A percentile compares a stretch with the other conserved stretches of the same genome.
Conservation (phyloP, 257 asterid species). For the Solanum chilense region DNA sequence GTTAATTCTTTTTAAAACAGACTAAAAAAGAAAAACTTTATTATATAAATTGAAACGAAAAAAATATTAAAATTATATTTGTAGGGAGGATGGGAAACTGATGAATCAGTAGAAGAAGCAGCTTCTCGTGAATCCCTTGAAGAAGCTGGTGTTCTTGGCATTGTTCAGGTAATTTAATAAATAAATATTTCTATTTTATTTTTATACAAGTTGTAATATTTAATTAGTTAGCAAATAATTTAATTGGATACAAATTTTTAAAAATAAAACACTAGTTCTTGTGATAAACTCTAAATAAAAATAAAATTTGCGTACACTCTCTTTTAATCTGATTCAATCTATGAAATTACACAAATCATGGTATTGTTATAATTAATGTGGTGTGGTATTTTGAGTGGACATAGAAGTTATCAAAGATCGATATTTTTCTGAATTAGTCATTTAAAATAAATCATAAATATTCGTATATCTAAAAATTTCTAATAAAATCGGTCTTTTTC, state of each 20-base stretch:
- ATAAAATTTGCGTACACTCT: too few species aligned
- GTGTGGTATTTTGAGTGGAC: too few species aligned
- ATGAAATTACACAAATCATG: too few species aligned
- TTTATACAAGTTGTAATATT: neutral
- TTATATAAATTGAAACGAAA: neutral
- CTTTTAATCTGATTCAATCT: too few species aligned
- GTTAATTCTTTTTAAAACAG: neutral
- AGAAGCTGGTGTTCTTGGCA: constrained; percentile 82
- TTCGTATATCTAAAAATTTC: too few species aligned
- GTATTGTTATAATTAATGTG: too few species aligned
- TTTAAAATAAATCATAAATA: too few species aligned
- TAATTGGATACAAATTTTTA: neutral
- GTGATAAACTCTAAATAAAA: too few species aligned
- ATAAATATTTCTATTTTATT: neutral
- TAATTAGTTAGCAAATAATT: neutral
- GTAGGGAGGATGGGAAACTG: constrained; percentile 83
- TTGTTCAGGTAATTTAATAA: constrained; percentile 35
- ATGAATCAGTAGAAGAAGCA: constrained; percentile 66
- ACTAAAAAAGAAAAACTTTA: fast-evolving
- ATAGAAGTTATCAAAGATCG: too few species aligned
- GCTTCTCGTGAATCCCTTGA: constrained; percentile 71
- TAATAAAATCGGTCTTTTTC: too few species aligned
- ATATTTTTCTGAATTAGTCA: too few species aligned
- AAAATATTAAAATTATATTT: neutral
- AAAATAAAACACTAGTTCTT: neutral